These are phyloP conservation scores for Parathielavia hyrcaniae DNA, from an alignment of 495 filamentous ascomycete genomes.

Conservation along the genomic window DNA sequence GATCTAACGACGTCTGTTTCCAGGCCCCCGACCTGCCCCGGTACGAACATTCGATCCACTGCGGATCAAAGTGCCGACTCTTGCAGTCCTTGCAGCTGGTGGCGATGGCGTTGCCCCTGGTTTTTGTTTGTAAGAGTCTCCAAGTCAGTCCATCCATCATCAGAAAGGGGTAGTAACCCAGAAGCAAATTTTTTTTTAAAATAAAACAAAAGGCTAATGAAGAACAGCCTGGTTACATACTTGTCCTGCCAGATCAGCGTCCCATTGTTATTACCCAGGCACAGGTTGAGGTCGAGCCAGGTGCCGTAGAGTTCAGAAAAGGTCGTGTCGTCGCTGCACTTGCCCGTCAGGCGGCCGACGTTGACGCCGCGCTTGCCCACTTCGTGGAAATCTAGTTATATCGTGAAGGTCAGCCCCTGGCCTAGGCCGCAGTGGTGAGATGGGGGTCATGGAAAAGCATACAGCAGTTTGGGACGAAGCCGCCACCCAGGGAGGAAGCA, in stretches of 20 bases:
- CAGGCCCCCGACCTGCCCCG: background rate
- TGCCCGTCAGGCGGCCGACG: background rate
- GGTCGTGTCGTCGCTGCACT: background rate
- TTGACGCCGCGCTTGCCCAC: background rate
- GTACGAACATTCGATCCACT: slow-evolving; percentile 1
- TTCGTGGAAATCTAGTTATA: background rate
- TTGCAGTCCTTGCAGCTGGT: background rate
- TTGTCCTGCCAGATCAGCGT: background rate
- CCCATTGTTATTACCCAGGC: slow-evolving; percentile 4
- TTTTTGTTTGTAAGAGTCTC: background rate
- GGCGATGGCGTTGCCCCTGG: slow-evolving; percentile 7
- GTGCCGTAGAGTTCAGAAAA: background rate
- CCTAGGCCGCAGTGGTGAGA: too few relatives aligned
- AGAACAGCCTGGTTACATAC: too few relatives aligned
- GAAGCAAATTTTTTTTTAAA: too few relatives aligned
- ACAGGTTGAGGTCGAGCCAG: slow-evolving; percentile 5
- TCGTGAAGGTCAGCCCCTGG: too few relatives aligned
- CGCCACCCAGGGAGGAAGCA: background rate
- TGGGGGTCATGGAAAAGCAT: background rate
- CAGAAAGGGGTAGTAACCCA: too few relatives aligned
- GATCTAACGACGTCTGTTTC: background rate
- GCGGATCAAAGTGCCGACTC: background rate
- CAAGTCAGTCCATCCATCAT: background rate
- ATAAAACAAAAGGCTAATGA: too few relatives aligned
- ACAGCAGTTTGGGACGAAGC: slow-evolving; percentile 1